Conservation (phyloP, 176 grass and related monocot genomes). For the Zea mays region Zm-B73-REFERENCE-NAM-5.0 NC_050097.1:179192501-179193000, state of each 20-base stretch:
- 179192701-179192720: neutral
- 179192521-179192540: neutral
- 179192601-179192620: slow-evolving; percentile 3
- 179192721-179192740: slow-evolving; percentile 21
- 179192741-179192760: slow-evolving; percentile 4
- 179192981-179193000: no score
- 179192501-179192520: neutral
- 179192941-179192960: slow-evolving; percentile 23
- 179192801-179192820: no score
- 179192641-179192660: neutral
- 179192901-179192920: no score
- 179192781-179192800: no score
- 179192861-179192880: slow-evolving; percentile 16
- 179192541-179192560: neutral
- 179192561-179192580: neutral
- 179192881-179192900: neutral
- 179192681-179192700: neutral
- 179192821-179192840: no score
- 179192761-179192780: no score
- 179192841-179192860: no score
- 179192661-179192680: slow-evolving; percentile 4
- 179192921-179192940: neutral
- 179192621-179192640: slow-evolving; percentile 1
- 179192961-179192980: no score
- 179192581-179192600: slow-evolving; percentile 10